Evolutionary conservation across 2,329 filamentous ascomycete genomes (phyloP).

Genomic region (Venturia asperata): DNA sequence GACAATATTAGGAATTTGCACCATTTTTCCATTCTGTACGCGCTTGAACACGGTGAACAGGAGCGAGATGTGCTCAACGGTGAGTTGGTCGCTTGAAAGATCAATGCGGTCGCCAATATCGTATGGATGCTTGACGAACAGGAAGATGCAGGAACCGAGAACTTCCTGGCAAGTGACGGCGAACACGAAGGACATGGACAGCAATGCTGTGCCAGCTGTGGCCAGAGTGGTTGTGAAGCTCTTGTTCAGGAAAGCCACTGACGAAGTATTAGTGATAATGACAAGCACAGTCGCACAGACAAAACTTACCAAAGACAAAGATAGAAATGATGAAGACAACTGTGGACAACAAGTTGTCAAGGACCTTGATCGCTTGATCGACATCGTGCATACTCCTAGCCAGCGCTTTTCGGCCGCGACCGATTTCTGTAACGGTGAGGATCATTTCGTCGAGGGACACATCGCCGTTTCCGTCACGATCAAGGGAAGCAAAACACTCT

Average conservation of each 20-base stretch:
- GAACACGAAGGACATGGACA: constrained; percentile 96
- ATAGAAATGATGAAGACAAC: constrained; percentile 74
- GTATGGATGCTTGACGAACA: constrained; percentile 97
- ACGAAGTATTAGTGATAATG: not conserved
- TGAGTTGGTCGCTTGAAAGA: constrained; percentile 59
- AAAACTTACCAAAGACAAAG: constrained; percentile 66
- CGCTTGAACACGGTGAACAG: constrained; percentile 88
- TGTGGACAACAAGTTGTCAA: constrained; percentile 77
- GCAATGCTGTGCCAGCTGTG: constrained; percentile 81
- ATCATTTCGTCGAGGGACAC: constrained; percentile 95
- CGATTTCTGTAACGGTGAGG: constrained; percentile 74
- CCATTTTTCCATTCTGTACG: constrained; percentile 71
- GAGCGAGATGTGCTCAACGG: constrained; percentile 90
- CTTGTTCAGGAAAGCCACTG: constrained; percentile 79
- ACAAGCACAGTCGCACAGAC: constrained; percentile 23
- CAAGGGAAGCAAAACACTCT: constrained; percentile 73
- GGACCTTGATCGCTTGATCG: constrained; percentile 82
- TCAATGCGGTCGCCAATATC: constrained; percentile 94
- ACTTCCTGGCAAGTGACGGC: constrained; percentile 88
- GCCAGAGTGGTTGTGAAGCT: constrained; percentile 79
- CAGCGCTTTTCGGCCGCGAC: constrained; percentile 80
- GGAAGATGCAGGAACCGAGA: constrained; percentile 95
- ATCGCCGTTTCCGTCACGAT: constrained; percentile 85
- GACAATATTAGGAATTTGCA: constrained; percentile 81
- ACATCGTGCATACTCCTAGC: constrained; percentile 95